phyloP scores from a whole-genome alignment of 2,329 filamentous ascomycete genomes.

The Fusarium algeriense region DNA sequence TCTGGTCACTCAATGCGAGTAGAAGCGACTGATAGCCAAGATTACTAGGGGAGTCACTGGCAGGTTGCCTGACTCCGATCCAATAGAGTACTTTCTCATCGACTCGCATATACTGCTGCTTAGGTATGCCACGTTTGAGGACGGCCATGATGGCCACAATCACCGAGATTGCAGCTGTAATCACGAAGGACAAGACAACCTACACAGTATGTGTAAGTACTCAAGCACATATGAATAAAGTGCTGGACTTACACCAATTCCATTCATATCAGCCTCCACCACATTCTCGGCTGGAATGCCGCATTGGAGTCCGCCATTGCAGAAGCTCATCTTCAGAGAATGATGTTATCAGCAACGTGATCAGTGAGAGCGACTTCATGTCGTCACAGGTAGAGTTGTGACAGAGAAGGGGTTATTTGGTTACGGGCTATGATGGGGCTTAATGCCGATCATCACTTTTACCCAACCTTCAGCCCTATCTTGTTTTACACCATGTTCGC shows the following conservation, averaged over 20 bases:
- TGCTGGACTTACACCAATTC: slow-evolving; percentile 18
- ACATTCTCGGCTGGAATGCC: background rate
- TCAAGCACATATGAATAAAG: background rate
- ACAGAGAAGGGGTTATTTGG: background rate
- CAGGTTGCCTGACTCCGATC: slow-evolving; percentile 7
- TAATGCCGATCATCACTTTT: slow-evolving; percentile 12
- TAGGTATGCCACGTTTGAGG: slow-evolving; percentile 23
- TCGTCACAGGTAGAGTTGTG: background rate
- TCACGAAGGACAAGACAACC: slow-evolving; percentile 21
- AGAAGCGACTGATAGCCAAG: slow-evolving; percentile 31
- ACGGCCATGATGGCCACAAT: slow-evolving; percentile 16
- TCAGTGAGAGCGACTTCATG: background rate
- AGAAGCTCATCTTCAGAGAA: slow-evolving; percentile 8
- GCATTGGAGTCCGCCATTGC: slow-evolving; percentile 8
- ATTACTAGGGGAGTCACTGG: slow-evolving; percentile 20
- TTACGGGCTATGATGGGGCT: background rate
- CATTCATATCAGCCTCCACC: slow-evolving; percentile 34
- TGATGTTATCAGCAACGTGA: background rate
- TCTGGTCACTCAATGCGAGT: slow-evolving; percentile 33
- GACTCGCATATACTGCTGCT: slow-evolving; percentile 18
- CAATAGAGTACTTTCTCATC: slow-evolving; percentile 26
- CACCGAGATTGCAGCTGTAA: slow-evolving; percentile 20
- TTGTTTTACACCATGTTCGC: slow-evolving; percentile 12
- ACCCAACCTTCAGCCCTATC: slow-evolving; percentile 3
- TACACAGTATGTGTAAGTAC: slow-evolving; percentile 5